phyloP scores from a whole-genome alignment of 495 filamentous ascomycete genomes.

The Penicillium steckii region DNA sequence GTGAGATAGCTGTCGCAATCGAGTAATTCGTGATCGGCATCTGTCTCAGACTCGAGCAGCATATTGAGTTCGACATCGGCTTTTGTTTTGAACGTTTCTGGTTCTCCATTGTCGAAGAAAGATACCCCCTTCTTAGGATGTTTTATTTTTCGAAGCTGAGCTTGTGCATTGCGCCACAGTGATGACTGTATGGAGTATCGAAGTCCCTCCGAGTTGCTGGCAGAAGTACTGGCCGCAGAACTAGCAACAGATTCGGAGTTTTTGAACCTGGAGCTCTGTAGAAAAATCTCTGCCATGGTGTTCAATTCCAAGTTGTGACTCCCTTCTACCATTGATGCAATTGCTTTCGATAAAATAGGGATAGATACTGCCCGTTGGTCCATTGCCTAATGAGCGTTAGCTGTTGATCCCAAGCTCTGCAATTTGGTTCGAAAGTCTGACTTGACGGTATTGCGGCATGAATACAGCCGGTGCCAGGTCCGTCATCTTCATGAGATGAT shows the following conservation, averaged over 20 bases:
- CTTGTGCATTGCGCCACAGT: conserved; percentile 32
- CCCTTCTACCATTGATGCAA: conserved; percentile 28
- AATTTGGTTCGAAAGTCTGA: conserved; percentile 6
- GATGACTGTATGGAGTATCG: conserved; percentile 17
- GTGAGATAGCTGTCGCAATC: not conserved
- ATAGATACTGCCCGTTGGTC: conserved; percentile 37
- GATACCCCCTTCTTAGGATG: not conserved
- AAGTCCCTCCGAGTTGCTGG: too few species aligned
- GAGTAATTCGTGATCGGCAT: not conserved
- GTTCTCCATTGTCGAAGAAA: not conserved
- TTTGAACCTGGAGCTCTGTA: too few species aligned
- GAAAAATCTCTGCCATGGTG: conserved; percentile 5
- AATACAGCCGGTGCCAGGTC: conserved; percentile 36
- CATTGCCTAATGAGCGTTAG: conserved; percentile 26
- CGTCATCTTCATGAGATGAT: conserved; percentile 19
- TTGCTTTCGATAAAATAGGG: conserved; percentile 33
- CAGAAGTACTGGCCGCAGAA: too few species aligned
- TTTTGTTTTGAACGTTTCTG: not conserved
- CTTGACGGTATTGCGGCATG: conserved; percentile 35
- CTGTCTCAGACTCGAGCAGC: not conserved
- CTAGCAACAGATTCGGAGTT: too few species aligned
- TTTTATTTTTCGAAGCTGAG: conserved; percentile 16
- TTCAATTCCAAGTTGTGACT: conserved; percentile 13
- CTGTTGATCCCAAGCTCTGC: not conserved
- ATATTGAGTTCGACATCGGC: not conserved